Conservation (phyloP, 208 protist genomes). For the Herpetomonas tarakana region DNA sequence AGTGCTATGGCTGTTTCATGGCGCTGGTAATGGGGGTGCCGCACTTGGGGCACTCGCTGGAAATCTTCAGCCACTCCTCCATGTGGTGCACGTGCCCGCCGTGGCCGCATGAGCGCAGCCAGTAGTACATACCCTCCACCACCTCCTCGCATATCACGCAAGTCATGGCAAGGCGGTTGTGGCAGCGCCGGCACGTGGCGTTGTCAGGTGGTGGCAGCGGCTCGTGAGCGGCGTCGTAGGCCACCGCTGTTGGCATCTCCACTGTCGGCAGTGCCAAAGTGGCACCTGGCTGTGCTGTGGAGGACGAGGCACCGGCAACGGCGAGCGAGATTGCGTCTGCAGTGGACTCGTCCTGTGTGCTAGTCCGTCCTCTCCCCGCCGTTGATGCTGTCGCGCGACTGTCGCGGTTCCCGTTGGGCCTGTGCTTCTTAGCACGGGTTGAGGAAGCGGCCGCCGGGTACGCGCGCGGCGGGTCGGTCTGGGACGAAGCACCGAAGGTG, state of each 20-base stretch:
- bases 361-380: too few species aligned
- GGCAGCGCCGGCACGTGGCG: conserved; percentile 49
- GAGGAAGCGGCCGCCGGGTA: not conserved
- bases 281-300: not conserved
- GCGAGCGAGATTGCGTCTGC: too few species aligned
- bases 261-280: not conserved
- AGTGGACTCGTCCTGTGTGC: too few species aligned
- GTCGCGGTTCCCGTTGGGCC: not conserved
- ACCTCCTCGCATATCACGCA: conserved; percentile 83
- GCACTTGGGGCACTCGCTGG: conserved; percentile 70
- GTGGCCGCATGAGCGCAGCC: conserved; percentile 79
- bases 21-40: conserved; percentile 33
- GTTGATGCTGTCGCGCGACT: too few species aligned
- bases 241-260: not conserved
- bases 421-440: not conserved
- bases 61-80: conserved; percentile 65
- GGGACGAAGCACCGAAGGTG: not conserved
- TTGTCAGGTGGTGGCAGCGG: conserved; percentile 32
- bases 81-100: conserved; percentile 84
- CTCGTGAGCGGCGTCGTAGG: not conserved
- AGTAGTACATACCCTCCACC: conserved; percentile 82
- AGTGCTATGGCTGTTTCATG: not conserved
- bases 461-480: not conserved
- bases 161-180: conserved; percentile 39
- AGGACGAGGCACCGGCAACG: too few species aligned